Evolutionary conservation across 2,329 filamentous ascomycete genomes (phyloP).

Genomic region (Aspergillus aculeatinus): DNA sequence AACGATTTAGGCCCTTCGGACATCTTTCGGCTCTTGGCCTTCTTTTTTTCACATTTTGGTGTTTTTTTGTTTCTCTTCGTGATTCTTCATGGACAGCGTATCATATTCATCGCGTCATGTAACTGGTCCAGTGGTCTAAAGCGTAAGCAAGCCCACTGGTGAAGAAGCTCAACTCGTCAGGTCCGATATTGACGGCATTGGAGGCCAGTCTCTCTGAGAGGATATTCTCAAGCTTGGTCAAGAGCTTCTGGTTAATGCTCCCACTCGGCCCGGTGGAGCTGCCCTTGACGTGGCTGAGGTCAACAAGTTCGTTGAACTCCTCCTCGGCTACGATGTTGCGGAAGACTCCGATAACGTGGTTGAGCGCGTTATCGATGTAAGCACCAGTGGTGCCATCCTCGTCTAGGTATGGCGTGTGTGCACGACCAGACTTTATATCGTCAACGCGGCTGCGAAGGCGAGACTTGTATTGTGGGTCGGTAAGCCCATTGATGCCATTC

Average conservation of each 20-base stretch:
- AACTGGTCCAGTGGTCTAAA: slow-evolving; percentile 23
- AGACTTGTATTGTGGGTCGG: slow-evolving; percentile 33
- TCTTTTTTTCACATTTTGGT: background rate
- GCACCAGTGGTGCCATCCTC: slow-evolving; percentile 30
- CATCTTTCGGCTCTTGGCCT: background rate
- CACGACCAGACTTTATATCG: slow-evolving; percentile 34
- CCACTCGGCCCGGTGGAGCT: slow-evolving; percentile 12
- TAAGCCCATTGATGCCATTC: slow-evolving; percentile 42
- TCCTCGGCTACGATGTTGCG: slow-evolving; percentile 39
- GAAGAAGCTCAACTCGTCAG: slow-evolving; percentile 43
- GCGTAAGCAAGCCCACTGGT: slow-evolving; percentile 39
- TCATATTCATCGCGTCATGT: background rate
- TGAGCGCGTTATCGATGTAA: slow-evolving; percentile 38
- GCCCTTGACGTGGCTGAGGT: slow-evolving; percentile 23
- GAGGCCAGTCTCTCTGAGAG: slow-evolving; percentile 35
- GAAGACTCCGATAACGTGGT: slow-evolving; percentile 42
- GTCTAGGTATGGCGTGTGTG: slow-evolving; percentile 34
- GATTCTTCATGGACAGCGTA: background rate
- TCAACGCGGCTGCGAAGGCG: slow-evolving; percentile 35
- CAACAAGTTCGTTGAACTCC: slow-evolving; percentile 36
- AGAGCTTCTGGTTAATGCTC: slow-evolving; percentile 22
- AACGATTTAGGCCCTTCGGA: background rate
- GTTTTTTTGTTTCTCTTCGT: background rate
- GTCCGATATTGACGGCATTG: slow-evolving; percentile 31
- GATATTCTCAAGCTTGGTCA: slow-evolving; percentile 36